Base-by-base conservation (phyloP, 2,329 filamentous ascomycete genomes). In the Diaporthe ilicicola region DNA sequence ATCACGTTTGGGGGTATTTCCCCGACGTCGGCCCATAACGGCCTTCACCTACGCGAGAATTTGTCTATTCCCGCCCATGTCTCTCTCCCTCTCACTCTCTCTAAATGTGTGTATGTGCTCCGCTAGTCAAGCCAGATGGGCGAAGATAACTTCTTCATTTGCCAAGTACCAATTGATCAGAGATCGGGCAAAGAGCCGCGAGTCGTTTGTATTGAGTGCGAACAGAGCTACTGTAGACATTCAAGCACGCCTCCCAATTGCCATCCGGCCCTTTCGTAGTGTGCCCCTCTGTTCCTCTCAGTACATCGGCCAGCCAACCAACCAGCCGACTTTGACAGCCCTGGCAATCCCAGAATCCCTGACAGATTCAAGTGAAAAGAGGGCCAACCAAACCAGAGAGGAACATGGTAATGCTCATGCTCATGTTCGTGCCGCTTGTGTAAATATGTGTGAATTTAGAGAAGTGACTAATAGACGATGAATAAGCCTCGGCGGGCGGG, bases 151-250 rank as follows among this genome's bases (percentile, higher is more conserved):
- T 19, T 48, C 4, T n/a, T 53, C 29, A 34, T 32, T 9, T 29
- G 13, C 17, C n/a, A 32, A 29, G n/a, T 22, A 17, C n/a, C n/a
- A n/a, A n/a, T 53, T 24, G 17, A 10, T 27, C 4, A 12, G 51
- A 54, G 9, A n/a, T 17, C 29, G 29, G 27, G 15, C 22, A 22
- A 39, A 42, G n/a, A 34, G 59, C 42, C 59, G 59, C 59, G 29
- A 15, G 37, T 64, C 59, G 50, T 50, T 50, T 50, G 27, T 42
- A 64, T 50, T 64, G 59, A 50, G 29, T 24, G 59, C 59, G 59
- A 42, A 44, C 44, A 7, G 39, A 48, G 59, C 44, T 64, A 64
- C 42, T n/a, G n/a, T n/a, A n/a, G n/a, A 64, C 59, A 64, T 64
- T 64, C n/a, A 64, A 37, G 44, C 24, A 64, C 44, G 29, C 44